A percentile compares a stretch with the other conserved stretches of the same genome.
Conservation (phyloP, 176 grass and related monocot genomes). For the Lolium perenne region DNA sequence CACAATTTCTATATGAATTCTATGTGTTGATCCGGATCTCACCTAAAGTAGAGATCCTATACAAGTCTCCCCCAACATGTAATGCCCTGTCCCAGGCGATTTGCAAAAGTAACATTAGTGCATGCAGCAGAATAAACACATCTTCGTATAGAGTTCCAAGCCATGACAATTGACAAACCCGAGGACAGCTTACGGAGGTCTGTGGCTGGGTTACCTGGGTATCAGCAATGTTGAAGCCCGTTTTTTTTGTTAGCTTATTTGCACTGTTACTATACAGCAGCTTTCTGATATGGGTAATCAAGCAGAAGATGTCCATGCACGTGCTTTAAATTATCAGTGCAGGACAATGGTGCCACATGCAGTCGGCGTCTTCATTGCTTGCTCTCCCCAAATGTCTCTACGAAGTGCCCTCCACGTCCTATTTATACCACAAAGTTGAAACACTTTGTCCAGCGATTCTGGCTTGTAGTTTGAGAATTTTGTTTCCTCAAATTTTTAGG, state of each 20-base stretch:
- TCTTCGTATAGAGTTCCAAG: background rate
- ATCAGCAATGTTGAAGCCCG: conserved; percentile 55
- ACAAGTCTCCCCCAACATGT: too few relatives aligned
- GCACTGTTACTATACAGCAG: background rate
- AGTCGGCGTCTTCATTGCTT: conserved; percentile 3
- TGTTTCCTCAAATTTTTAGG: background rate
- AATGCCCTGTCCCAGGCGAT: too few relatives aligned
- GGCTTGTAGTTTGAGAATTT: background rate
- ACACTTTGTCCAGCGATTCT: background rate
- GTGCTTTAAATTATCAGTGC: conserved; percentile 35
- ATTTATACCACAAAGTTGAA: conserved; percentile 23
- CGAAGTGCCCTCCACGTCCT: background rate
- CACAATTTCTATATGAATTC: too few relatives aligned
- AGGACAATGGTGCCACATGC: conserved; percentile 7
- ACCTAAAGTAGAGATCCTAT: too few relatives aligned
- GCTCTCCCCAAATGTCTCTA: background rate
- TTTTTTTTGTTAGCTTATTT: background rate
- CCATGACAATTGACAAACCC: conserved; percentile 52
- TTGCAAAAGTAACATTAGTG: conserved; percentile 35
- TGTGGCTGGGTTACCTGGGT: conserved; percentile 59
- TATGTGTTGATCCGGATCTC: too few relatives aligned
- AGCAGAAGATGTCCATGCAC: conserved; percentile 33
- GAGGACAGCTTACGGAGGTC: conserved; percentile 65
- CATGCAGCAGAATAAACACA: background rate
- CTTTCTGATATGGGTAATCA: conserved; percentile 8